Percentiles rank a stretch among this genome's conserved stretches.
Evolutionary conservation across 2,329 filamentous ascomycete species (phyloP).

Genomic region (Juglanconis juglandina): DNA sequence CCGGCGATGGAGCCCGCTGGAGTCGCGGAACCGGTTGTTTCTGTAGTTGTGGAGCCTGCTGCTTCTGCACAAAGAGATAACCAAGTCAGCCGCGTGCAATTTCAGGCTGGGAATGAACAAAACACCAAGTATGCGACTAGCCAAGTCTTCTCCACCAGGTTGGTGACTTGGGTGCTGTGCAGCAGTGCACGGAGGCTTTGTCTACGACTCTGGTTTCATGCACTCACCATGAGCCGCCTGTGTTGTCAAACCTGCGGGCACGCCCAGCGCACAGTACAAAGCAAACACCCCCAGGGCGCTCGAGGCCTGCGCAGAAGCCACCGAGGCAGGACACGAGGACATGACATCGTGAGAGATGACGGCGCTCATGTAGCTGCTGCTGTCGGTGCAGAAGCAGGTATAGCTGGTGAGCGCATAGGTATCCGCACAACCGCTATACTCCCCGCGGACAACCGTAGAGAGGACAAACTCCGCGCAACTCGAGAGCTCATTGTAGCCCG

Average conservation of each 20-base stretch:
- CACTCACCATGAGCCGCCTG: not conserved
- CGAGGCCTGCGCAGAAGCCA: not conserved
- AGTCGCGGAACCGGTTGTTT: not conserved
- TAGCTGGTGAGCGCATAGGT: slow-evolving; percentile 17
- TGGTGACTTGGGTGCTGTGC: too few species aligned
- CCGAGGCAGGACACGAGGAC: slow-evolving; percentile 1
- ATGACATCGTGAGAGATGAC: slow-evolving; percentile 13
- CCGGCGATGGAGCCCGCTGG: not conserved
- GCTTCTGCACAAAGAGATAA: not conserved
- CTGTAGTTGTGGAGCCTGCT: not conserved
- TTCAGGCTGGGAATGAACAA: too few species aligned
- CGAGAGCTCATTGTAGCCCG: slow-evolving; percentile 14
- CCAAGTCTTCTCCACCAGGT: too few species aligned
- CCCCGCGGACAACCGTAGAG: slow-evolving; percentile 18
- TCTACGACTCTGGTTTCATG: not conserved
- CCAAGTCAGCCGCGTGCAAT: not conserved
- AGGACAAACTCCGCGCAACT: slow-evolving; percentile 18
- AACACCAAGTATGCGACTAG: too few species aligned
- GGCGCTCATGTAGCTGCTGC: slow-evolving; percentile 11
- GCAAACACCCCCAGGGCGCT: slow-evolving; percentile 8
- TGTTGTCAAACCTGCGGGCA: slow-evolving; percentile 3
- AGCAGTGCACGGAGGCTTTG: not conserved
- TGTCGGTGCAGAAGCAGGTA: slow-evolving; percentile 21
- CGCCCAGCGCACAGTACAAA: slow-evolving; percentile 8
- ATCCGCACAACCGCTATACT: slow-evolving; percentile 20